These are phyloP conservation scores for Gentiana dahurica DNA, from an alignment of 257 asterid species.

Conservation along the genomic window DNA sequence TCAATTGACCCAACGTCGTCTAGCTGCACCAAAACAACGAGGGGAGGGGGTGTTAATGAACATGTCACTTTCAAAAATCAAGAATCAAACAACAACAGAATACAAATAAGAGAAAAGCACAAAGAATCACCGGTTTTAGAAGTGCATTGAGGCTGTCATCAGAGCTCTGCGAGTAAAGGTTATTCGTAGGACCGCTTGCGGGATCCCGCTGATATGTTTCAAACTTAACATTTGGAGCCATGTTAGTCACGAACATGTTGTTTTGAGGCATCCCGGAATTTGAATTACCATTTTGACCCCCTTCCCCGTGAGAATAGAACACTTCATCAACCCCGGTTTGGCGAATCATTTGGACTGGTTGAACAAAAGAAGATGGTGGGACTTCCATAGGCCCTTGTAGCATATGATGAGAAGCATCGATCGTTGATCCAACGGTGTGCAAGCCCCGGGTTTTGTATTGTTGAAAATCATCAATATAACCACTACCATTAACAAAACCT, in stretches of 20 bases:
- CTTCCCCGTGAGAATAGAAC: conserved; percentile 16
- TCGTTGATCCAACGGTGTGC: conserved; percentile 34
- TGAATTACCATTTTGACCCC: conserved; percentile 15
- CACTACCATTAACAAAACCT: conserved; percentile 36
- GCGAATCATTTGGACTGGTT: conserved; percentile 25
- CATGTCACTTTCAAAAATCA: neutral
- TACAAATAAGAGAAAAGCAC: neutral
- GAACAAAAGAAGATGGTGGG: conserved; percentile 28
- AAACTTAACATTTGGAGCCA: conserved; percentile 29
- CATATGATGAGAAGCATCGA: conserved; percentile 20
- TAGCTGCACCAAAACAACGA: conserved; percentile 30
- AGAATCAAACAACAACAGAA: neutral
- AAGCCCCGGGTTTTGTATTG: conserved; percentile 40
- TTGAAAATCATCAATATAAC: conserved; percentile 28
- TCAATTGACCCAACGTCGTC: conserved; percentile 36
- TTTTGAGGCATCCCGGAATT: conserved; percentile 22
- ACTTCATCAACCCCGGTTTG: conserved; percentile 22
- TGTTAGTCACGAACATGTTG: conserved; percentile 21
- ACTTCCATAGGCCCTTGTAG: conserved; percentile 27
- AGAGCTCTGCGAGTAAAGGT: conserved; percentile 38
- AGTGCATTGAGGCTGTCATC: conserved; percentile 72
- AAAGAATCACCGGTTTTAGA: conserved; percentile 49
- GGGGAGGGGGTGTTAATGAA: neutral
- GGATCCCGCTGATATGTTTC: conserved; percentile 30
- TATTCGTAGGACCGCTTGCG: conserved; percentile 17